phyloP scores from a whole-genome alignment of 163 green algal genomes.

The Scenedesmus sp. region DNA sequence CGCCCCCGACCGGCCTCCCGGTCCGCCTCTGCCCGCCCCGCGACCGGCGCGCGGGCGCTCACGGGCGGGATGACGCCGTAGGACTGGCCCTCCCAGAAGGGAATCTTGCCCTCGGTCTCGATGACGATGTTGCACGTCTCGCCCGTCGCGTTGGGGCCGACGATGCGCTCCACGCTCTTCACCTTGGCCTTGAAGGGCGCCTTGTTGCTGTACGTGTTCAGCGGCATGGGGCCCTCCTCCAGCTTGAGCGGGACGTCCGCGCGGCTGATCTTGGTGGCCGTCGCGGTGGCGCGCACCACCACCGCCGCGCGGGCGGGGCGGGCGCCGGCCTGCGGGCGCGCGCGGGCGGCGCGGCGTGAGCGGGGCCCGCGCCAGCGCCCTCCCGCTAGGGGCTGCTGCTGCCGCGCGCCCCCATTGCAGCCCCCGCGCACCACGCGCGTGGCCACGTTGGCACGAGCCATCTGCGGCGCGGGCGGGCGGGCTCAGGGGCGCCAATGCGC shows the following conservation, averaged over 20 bases:
- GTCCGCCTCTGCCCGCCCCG: too few species aligned
- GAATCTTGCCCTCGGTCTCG: slow-evolving; percentile 91
- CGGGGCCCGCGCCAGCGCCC: neutral
- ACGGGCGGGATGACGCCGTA: slow-evolving; percentile 98
- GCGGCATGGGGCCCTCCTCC: slow-evolving; percentile 90
- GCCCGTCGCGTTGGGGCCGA: slow-evolving; percentile 94
- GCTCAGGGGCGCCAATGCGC: slow-evolving; percentile 6
- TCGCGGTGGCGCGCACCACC: slow-evolving; percentile 38
- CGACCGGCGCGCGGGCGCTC: slow-evolving; percentile 15
- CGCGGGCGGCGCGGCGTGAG: neutral
- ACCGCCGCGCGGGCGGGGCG: neutral
- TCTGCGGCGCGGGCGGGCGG: too few species aligned
- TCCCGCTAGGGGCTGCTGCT: neutral
- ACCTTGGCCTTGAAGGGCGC: slow-evolving; percentile 81
- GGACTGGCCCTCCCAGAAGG: slow-evolving; percentile 98
- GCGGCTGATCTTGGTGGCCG: slow-evolving; percentile 46
- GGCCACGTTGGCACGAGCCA: slow-evolving; percentile 24
- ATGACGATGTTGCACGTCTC: slow-evolving; percentile 99
- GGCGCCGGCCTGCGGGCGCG: slow-evolving; percentile 15
- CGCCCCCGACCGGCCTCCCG: too few species aligned
- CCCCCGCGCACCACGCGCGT: slow-evolving; percentile 17
- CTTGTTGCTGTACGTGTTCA: slow-evolving; percentile 98
- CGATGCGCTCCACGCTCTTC: slow-evolving; percentile 92
- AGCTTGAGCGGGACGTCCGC: slow-evolving; percentile 76
- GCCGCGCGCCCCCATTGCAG: neutral